Conservation (phyloP, 495 filamentous ascomycete genomes). For the Penicillium herquei region DNA sequence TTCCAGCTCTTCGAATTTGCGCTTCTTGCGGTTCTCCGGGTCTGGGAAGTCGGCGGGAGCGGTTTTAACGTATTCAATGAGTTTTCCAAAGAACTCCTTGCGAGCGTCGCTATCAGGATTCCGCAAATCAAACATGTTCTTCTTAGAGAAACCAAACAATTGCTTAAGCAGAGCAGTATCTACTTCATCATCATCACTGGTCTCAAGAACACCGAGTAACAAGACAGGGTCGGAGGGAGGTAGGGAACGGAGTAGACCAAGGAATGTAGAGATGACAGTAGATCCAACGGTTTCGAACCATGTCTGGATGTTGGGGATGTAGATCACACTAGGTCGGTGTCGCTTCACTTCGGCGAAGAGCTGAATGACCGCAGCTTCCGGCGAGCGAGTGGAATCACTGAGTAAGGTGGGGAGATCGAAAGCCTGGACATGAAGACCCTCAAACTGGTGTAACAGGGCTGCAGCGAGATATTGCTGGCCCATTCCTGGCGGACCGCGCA, state of each 20-base stretch:
- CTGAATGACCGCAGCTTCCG: slow-evolving; percentile 84
- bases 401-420: slow-evolving; percentile 86
- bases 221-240: slow-evolving; percentile 86
- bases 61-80: slow-evolving; percentile 72
- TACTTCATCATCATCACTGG: slow-evolving; percentile 52
- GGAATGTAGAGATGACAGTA: slow-evolving; percentile 72
- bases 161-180: slow-evolving; percentile 64
- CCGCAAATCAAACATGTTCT: slow-evolving; percentile 66
- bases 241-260: slow-evolving; percentile 71
- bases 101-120: slow-evolving; percentile 66
- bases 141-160: slow-evolving; percentile 80
- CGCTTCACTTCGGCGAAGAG: slow-evolving; percentile 88
- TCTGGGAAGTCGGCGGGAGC: slow-evolving; percentile 84
- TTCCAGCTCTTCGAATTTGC: slow-evolving; percentile 72
- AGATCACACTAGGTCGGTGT: slow-evolving; percentile 95
- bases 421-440: slow-evolving; percentile 91
- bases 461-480: slow-evolving; percentile 87
- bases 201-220: slow-evolving; percentile 77
- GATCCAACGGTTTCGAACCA: slow-evolving; percentile 77
- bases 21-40: slow-evolving; percentile 76
- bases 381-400: slow-evolving; percentile 66
- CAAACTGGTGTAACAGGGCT: slow-evolving; percentile 86
- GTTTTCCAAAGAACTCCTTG: slow-evolving; percentile 69
- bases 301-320: slow-evolving; percentile 81
- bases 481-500: slow-evolving; percentile 80